phyloP scores from a whole-genome alignment of 1,139 yeast species.

The Suhomyces kunorum region DNA sequence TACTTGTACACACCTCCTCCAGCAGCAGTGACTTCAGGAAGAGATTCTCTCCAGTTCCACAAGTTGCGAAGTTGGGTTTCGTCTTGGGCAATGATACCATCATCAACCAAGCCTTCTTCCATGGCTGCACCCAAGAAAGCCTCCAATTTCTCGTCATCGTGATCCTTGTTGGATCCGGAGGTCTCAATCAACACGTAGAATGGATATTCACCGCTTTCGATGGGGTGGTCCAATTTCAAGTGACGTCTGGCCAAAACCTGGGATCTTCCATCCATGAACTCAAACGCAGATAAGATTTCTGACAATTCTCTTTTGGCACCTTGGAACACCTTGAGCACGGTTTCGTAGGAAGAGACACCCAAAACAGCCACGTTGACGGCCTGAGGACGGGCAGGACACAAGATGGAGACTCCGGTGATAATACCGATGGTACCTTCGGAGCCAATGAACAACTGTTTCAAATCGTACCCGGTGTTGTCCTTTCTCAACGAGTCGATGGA shows the following conservation, averaged over 20 bases:
- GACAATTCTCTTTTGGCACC: constrained; percentile 77
- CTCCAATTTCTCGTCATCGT: constrained; percentile 77
- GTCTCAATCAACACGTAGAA: constrained; percentile 92
- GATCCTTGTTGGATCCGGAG: constrained; percentile 87
- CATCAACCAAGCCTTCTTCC: constrained; percentile 81
- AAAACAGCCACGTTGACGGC: constrained; percentile 87
- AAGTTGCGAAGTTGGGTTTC: constrained; percentile 78
- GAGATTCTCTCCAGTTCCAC: constrained; percentile 95
- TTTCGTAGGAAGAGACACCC: constrained; percentile 78
- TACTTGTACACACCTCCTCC: constrained; percentile 96
- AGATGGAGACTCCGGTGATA: constrained; percentile 84
- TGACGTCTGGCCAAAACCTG: constrained; percentile 64
- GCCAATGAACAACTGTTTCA: constrained; percentile 90
- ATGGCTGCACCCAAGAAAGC: constrained; percentile 77
- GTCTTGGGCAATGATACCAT: constrained; percentile 96
- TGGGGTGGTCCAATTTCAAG: constrained; percentile 66
- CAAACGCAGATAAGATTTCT: constrained; percentile 90
- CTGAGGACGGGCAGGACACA: constrained; percentile 91
- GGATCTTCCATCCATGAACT: constrained; percentile 85
- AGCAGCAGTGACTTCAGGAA: constrained; percentile 84
- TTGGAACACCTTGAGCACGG: constrained; percentile 78
- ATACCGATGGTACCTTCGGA: constrained; percentile 91
- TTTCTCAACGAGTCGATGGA: constrained; percentile 84
- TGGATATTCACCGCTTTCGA: constrained; percentile 73
- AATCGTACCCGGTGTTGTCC: constrained; percentile 92